Base-by-base conservation (phyloP, 148 eudicot species). In the Chenopodium berlandieri region DNA sequence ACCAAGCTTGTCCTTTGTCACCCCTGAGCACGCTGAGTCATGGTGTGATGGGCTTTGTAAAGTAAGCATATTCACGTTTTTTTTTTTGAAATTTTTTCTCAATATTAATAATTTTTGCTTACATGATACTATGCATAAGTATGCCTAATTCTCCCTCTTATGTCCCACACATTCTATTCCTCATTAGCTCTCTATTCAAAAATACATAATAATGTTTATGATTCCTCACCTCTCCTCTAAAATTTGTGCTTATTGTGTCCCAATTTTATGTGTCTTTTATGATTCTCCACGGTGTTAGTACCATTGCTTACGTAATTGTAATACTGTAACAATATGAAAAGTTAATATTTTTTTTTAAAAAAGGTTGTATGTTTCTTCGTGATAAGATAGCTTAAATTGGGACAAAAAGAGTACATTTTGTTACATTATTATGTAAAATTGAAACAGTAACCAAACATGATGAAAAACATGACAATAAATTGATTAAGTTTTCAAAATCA, bases 1-100 rank as follows among this genome's bases (percentile, higher is more conserved):
- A 32, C 95, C 98, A 37, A 88, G 83, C 56, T 89, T 95, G 82
- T 92, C 98, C 71, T 84, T 84, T 78, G 83, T 88, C 23, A 88
- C 92, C 75, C 92, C 90, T 71, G 89, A 90, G 73, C 89, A 85
- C 82, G 94, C 94, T 69, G 91, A 87, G 69, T 90, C 91, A 85
- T 95, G 98, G 98, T 89, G 96, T 84, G 89, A 90, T 83, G 98
- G 98, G 46, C 91, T 95, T 48, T 86, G 88, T 84, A 92, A 90
- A 86, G 98, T 95, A 91, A 90, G 92, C 63, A 75, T 50, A 76
- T 31, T 46, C 65, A n/a, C 52, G 16, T 27, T 44, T 67, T 46
- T 71, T 56, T 52, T 6, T 32, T 22, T 5, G 6, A 34, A 34
- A 34, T 46, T 22, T 27, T 40, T 32, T 25, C 46, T 32, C 48